Conservation (phyloP, 129 eudicot genomes). For the Apium graveolens region DNA sequence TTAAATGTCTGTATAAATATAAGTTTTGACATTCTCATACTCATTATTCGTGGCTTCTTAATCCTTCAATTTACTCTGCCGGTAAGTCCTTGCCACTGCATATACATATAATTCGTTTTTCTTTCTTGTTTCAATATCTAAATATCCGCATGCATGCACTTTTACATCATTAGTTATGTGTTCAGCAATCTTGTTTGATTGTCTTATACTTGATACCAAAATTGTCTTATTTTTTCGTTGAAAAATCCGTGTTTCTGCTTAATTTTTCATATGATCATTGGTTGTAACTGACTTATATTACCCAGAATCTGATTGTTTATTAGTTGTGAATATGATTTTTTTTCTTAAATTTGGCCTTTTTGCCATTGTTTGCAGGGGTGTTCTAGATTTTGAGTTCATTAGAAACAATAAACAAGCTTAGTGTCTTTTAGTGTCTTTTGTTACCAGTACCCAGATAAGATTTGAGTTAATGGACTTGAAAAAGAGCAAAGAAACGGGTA, state of each 20-base stretch:
- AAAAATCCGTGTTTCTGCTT: neutral
- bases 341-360: neutral
- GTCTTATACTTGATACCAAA: neutral
- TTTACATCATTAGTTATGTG: neutral
- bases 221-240: too few relatives aligned
- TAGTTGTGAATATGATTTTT: neutral
- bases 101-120: neutral
- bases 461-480: neutral
- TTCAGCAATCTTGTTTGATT: neutral
- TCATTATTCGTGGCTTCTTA: neutral
- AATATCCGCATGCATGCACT: neutral
- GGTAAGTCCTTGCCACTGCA: neutral
- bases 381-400: neutral
- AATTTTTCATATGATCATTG: neutral
- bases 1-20: neutral
- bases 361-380: neutral
- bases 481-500: neutral
- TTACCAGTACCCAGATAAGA: neutral
- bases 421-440: neutral
- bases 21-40: neutral
- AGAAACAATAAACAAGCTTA: neutral
- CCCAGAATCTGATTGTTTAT: too few relatives aligned
- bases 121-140: neutral
- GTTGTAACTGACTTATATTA: neutral
- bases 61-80: neutral